Conservation (phyloP, 768 basidiomycete species). For the Rhodotorula sphaerocarpa region DNA sequence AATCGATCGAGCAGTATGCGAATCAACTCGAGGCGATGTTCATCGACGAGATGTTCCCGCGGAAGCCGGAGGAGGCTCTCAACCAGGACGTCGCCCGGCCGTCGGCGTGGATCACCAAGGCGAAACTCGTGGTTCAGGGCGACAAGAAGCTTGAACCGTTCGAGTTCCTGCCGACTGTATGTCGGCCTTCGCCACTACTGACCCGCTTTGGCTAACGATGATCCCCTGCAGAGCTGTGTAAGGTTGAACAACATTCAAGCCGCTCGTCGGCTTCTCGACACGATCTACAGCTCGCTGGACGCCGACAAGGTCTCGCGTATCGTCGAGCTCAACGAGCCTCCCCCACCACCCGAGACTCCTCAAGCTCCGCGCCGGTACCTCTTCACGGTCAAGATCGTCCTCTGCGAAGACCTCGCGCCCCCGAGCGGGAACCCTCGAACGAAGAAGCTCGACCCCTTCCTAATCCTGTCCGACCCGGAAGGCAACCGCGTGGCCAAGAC, state of each 20-base stretch:
- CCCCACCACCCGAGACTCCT: constrained; percentile 58
- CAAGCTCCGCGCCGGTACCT: constrained; percentile 47
- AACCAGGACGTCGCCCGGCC: constrained; percentile 36
- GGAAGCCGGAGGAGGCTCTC: constrained; percentile 59
- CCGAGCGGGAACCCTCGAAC: constrained; percentile 62
- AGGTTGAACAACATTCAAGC: constrained; percentile 96
- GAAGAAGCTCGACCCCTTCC: constrained; percentile 78
- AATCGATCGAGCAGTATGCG: constrained; percentile 86
- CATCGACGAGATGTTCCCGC: constrained; percentile 89
- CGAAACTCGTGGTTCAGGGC: constrained; percentile 51
- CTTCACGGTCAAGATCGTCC: constrained; percentile 86
- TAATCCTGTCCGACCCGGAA: constrained; percentile 85
- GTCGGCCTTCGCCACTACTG: constrained; percentile 7
- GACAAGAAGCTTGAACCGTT: constrained; percentile 93
- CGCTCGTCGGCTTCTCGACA: constrained; percentile 79
- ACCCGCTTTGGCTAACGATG: no score
- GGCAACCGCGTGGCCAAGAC: constrained; percentile 88
- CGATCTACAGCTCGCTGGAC: constrained; percentile 84
- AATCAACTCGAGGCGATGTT: constrained; percentile 77
- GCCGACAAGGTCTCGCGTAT: constrained; percentile 73
- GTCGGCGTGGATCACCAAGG: constrained; percentile 49
- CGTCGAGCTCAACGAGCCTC: constrained; percentile 27
- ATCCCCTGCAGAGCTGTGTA: constrained; percentile 63
- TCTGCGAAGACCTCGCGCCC: constrained; percentile 60
- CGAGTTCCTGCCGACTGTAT: constrained; percentile 68